Conservation (phyloP, 305 asterid species). For the Fraxinus dipetala region DNA sequence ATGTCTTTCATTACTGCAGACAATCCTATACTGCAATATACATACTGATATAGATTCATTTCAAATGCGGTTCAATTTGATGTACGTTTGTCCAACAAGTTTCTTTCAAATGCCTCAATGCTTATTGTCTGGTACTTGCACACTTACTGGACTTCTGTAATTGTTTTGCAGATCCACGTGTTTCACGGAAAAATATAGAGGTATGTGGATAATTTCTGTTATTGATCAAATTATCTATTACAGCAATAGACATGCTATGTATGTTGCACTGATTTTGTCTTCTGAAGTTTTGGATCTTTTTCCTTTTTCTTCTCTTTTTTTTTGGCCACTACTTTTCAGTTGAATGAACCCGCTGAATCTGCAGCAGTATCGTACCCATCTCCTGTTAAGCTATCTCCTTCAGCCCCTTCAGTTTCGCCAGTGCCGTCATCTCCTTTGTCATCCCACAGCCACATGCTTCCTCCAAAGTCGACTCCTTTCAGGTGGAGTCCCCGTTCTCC, state of each 20-base stretch:
- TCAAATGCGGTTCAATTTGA: not conserved
- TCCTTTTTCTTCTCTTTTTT: not conserved
- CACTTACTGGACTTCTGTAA: not conserved
- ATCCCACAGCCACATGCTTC: conserved; percentile 61
- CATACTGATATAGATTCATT: not conserved
- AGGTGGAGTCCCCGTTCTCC: conserved; percentile 75
- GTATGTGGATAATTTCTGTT: conserved; percentile 32
- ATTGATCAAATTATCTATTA: conserved; percentile 16
- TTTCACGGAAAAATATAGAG: conserved; percentile 38
- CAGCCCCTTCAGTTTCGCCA: conserved; percentile 71
- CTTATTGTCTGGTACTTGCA: not conserved
- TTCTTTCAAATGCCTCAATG: not conserved
- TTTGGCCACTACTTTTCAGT: conserved; percentile 32
- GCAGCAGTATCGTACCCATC: conserved; percentile 58
- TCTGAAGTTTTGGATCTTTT: not conserved
- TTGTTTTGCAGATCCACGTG: conserved; percentile 41
- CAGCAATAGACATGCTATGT: conserved; percentile 8
- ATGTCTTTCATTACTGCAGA: not conserved
- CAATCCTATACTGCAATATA: not conserved
- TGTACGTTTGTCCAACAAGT: not conserved
- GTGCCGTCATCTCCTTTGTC: conserved; percentile 65
- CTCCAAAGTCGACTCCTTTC: conserved; percentile 68
- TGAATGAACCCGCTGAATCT: conserved; percentile 55
- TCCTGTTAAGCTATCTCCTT: conserved; percentile 68
- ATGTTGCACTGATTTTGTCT: not conserved